Conservation (phyloP, 345 rosid species). For the Linum usitatissimum region DNA sequence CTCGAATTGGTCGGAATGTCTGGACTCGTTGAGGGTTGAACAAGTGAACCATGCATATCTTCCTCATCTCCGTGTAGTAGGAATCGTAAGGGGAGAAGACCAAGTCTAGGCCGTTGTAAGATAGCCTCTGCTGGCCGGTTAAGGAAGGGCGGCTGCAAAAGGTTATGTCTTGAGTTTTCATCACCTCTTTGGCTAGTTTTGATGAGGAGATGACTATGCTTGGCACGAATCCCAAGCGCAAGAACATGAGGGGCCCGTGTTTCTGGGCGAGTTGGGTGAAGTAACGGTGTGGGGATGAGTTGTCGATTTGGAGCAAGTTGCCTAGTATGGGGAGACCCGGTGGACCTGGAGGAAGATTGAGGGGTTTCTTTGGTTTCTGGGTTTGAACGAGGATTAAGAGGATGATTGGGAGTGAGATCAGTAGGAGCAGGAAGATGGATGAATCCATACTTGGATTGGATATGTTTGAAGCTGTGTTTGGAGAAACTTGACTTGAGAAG, state of each 20-base stretch:
- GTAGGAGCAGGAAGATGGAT: neutral
- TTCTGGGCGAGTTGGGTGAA: neutral
- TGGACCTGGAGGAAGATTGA: neutral
- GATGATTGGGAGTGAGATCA: neutral
- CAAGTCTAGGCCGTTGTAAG: neutral
- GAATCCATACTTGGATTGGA: no score
- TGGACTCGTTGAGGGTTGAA: neutral
- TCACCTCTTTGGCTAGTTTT: neutral
- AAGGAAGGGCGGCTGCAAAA: neutral
- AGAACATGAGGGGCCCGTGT: neutral
- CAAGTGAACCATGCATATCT: neutral
- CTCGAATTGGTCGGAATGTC: neutral
- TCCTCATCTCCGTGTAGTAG: neutral
- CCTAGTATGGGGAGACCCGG: neutral
- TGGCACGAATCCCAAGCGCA: neutral
- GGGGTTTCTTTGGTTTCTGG: neutral
- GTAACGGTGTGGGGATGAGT: neutral
- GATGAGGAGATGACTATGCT: neutral
- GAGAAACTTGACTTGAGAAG: no score
- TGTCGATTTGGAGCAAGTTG: neutral
- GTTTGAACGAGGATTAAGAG: neutral
- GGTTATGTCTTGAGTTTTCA: neutral
- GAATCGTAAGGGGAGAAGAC: neutral
- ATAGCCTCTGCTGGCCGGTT: neutral
- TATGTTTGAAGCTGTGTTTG: no score